Evolutionary conservation across 768 basidiomycete species (phyloP).

Genomic region (Suillus sp.): DNA sequence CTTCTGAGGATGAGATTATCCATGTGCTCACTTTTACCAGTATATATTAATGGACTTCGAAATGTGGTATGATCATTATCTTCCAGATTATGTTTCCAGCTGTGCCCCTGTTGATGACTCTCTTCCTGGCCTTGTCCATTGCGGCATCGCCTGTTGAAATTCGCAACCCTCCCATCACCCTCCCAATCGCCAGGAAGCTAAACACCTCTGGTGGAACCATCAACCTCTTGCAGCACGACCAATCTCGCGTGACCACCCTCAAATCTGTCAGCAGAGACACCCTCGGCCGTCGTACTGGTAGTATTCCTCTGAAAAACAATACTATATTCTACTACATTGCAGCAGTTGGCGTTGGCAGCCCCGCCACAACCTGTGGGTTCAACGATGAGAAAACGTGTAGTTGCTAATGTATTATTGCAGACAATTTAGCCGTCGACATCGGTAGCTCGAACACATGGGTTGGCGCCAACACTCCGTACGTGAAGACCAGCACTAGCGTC

Average conservation of each 20-base stretch:
- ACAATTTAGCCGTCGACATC: constrained; percentile 59
- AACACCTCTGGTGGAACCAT: constrained; percentile 48
- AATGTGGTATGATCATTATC: constrained; percentile 18
- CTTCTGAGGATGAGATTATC: background rate
- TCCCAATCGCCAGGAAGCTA: constrained; percentile 56
- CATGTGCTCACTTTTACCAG: constrained; percentile 19
- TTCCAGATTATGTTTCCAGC: constrained; percentile 39
- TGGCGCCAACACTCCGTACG: constrained; percentile 50
- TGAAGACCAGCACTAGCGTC: constrained; percentile 49
- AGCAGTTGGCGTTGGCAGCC: constrained; percentile 53
- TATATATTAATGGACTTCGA: constrained; percentile 23
- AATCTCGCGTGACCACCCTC: background rate
- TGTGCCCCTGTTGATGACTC: constrained; percentile 43
- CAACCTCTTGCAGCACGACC: constrained; percentile 19
- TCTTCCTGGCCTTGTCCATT: constrained; percentile 49
- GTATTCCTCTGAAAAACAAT: constrained; percentile 45
- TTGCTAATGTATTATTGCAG: constrained; percentile 32
- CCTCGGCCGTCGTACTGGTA: constrained; percentile 23
- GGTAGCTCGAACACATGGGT: constrained; percentile 72
- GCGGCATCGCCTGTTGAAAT: constrained; percentile 47
- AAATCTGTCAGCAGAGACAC: background rate
- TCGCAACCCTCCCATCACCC: constrained; percentile 41
- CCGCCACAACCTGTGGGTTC: constrained; percentile 51
- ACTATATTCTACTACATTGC: constrained; percentile 36
- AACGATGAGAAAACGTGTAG: background rate